Conservation (phyloP, 2,329 filamentous ascomycete genomes). For the Lecanicillium sp. region DNA sequence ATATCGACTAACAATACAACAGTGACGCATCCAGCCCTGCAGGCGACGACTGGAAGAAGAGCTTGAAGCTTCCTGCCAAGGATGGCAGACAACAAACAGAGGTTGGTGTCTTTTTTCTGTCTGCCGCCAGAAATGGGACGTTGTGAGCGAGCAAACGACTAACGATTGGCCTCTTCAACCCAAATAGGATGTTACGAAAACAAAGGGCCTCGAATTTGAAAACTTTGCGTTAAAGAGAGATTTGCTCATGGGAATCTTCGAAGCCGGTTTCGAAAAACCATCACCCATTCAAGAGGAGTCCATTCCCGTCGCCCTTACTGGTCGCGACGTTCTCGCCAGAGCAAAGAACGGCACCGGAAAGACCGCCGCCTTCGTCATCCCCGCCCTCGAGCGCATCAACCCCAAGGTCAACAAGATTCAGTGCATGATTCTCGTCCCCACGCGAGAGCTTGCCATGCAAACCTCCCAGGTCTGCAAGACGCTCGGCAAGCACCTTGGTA, state of each 20-base stretch:
- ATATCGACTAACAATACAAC: conserved; percentile 19
- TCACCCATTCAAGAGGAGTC: conserved; percentile 99
- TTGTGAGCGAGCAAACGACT: not conserved
- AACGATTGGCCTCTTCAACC: conserved; percentile 2
- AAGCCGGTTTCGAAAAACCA: conserved; percentile 96
- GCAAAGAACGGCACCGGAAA: conserved; percentile 99
- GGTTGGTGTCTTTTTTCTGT: conserved; percentile 30
- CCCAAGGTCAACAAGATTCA: conserved; percentile 95
- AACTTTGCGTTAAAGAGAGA: conserved; percentile 93
- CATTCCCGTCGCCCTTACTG: conserved; percentile 91
- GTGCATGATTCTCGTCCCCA: conserved; percentile 91
- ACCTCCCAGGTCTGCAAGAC: conserved; percentile 99
- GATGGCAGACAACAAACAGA: conserved; percentile 77
- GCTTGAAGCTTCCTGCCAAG: conserved; percentile 61
- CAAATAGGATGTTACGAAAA: conserved; percentile 86
- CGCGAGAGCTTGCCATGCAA: conserved; percentile 83
- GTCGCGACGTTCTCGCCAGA: conserved; percentile 87
- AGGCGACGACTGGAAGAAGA: conserved; percentile 64
- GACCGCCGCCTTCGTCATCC: conserved; percentile 96
- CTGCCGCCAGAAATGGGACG: not conserved
- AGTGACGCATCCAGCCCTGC: conserved; percentile 34
- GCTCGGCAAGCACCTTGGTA: conserved; percentile 88
- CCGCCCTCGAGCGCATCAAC: conserved; percentile 90
- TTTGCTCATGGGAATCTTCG: conserved; percentile 97
- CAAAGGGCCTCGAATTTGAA: conserved; percentile 95